Base-by-base conservation (phyloP, 2,329 filamentous ascomycete species). In the Leptographium radiaticola region DNA sequence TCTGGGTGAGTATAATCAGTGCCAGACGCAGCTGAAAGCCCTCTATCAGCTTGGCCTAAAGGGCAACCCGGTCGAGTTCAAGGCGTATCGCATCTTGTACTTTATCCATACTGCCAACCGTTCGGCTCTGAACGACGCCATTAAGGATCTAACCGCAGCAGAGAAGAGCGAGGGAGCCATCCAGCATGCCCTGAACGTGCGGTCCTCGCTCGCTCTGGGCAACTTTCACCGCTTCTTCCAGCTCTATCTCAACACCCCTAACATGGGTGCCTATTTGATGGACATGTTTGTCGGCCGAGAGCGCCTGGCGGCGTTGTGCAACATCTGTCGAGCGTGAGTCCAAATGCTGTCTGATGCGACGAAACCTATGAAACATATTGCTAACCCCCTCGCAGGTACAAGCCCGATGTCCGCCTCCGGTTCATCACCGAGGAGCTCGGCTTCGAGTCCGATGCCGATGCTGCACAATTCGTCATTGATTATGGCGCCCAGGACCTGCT, bases 1-100 rank as follows among this genome's bases (percentile, higher is more conserved):
- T 76, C 81, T 97, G 75, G 91, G 93, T 98, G 93, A 98, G 93
- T 98, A 98, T 93, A 98, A 98, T 76, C 93, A 98, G 79, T 98
- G 93, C 72, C 93, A 98, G 76, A 97, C 93, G 65, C 93, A 98
- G 74, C 77, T 98, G 67, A 88, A 89, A 70, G 89, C 86, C 60
- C 75, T 98, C 64, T 97, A 98, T 72, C 81, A 81, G 68, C 81
- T 88, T 73, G 86, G 87, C 61, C 75, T 95, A 67, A 88, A 88
- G 66, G 93, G 91, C 64, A 89, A 90, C 70, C 83, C 87, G 66
- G 84, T 87, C 73, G 93, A 98, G 71, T 98, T 98, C 74, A 93
- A 93, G 80, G 93, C 91, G 60, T 98, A 98, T 77, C 91, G 93
- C 80, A 96, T 98, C 72, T 79, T 98, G 68, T 98, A 98, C 80